Evolutionary conservation across 306 rosid genomes (phyloP), one percentile per base, ranked within the genome.

Genomic region (Cotoneaster glaucophyllus): DNA sequence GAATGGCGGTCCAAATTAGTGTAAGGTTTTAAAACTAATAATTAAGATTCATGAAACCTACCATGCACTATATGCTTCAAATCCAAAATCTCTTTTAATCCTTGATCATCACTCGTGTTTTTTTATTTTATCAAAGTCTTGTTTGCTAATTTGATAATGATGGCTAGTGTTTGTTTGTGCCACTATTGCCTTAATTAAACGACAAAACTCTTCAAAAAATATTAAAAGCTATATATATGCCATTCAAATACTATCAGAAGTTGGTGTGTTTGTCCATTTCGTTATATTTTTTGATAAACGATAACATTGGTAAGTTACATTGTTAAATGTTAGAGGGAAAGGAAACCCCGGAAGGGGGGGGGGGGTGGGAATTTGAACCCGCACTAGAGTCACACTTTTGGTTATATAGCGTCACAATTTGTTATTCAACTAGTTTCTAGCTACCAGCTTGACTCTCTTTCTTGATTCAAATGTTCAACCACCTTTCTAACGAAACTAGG

Each of bases 241-340:
- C 73, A 43, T 25, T 68, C 74, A 70, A 50, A 26, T 69, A 26
- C 8, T 39, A 4, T 61, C 24, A 22, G 34, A 26, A 75, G 71
- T 69, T 10, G 73, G 75, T 61, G 77, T 61, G 37, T 43, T 81
- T 81, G 74, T 76, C 69, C 70, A 43, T 81, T 32, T 32, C 37
- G 8, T 5, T 32, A 32, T 32, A 5, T 32, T 32, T 32, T 32
- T 32, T 32, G 0, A 32, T 32, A 32, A 6, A 32, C 37, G 37
- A 32, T 32, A 32, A 1, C 37, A 5, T 32, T 5, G 8, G 37
- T 32, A 32, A 32, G 37, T 32, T 5, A 32, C 8, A 32, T 32
- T 32, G 37, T 32, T 29, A 29, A 29, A 29, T 29, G 31, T 29
- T 29, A 29, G 31, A 3, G 31, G 31, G 4, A 29, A 29, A 29